These are phyloP conservation scores for Vigna unguiculata DNA, from an alignment of 306 rosid species.

Conservation along the genomic window DNA sequence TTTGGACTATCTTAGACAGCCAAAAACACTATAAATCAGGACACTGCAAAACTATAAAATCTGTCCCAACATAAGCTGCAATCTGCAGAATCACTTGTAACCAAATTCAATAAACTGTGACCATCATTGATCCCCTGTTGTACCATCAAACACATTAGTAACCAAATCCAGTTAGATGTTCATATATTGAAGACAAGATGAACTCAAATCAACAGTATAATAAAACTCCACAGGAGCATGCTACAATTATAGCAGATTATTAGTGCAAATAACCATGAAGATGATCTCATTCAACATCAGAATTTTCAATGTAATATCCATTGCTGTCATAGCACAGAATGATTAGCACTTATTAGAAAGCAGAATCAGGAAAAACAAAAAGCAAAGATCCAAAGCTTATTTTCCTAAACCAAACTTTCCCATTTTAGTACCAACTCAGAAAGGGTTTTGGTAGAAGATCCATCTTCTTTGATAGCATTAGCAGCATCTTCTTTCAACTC, in stretches of 20 bases:
- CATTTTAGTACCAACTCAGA: slow-evolving; percentile 33
- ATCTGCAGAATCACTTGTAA: not conserved
- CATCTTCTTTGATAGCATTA: slow-evolving; percentile 29
- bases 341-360: not conserved
- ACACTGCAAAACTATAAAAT: not conserved
- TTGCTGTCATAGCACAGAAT: not conserved
- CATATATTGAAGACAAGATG: not conserved
- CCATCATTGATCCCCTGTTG: not conserved
- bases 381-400: not conserved
- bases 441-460: slow-evolving; percentile 37
- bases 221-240: not conserved
- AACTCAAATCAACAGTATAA: not conserved
- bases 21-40: not conserved
- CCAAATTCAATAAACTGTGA: not conserved
- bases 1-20: too few species aligned
- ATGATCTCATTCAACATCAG: not conserved
- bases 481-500: slow-evolving; percentile 4
- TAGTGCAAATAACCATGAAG: not conserved
- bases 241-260: not conserved
- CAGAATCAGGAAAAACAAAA: not conserved
- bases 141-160: not conserved
- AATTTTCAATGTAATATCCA: not conserved
- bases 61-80: not conserved
- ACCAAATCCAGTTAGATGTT: not conserved
- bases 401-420: slow-evolving; percentile 1